Conservation (phyloP, 2,329 filamentous ascomycete genomes). For the Xylariaceae sp. region DNA sequence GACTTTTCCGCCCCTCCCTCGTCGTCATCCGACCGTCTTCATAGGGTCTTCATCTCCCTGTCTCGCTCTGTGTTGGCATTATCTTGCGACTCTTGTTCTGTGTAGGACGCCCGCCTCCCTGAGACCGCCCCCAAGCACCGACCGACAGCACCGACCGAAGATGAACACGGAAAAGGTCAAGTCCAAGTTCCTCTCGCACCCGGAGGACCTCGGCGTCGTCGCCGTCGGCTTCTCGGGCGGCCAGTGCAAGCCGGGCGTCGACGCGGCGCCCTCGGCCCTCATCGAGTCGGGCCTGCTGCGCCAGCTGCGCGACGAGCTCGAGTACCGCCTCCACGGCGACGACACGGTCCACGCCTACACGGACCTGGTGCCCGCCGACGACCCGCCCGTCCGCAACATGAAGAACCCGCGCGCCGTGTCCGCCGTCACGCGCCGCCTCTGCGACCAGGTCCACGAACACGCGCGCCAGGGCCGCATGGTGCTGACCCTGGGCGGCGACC, state of each 20-base stretch:
- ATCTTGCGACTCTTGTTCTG: too few relatives aligned
- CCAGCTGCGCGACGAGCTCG: constrained; percentile 76
- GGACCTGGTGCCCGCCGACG: constrained; percentile 60
- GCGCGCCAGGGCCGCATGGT: constrained; percentile 78
- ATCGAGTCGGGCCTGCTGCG: constrained; percentile 81
- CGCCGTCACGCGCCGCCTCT: constrained; percentile 73
- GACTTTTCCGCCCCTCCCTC: too few relatives aligned
- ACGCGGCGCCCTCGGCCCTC: constrained; percentile 80
- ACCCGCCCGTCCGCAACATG: constrained; percentile 84
- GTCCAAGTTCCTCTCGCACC: constrained; percentile 71
- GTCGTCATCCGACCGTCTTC: too few relatives aligned
- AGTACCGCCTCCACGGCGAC: constrained; percentile 83
- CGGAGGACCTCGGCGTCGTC: constrained; percentile 79
- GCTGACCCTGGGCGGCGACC: constrained; percentile 89
- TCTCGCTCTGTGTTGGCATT: too few relatives aligned
- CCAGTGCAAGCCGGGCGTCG: constrained; percentile 84
- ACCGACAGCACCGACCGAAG: too few relatives aligned
- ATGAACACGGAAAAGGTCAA: constrained; percentile 49
- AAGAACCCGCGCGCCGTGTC: constrained; percentile 86
- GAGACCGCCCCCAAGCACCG: too few relatives aligned
- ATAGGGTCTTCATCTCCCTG: too few relatives aligned
- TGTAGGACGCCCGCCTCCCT: too few relatives aligned
- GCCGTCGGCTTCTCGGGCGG: constrained; percentile 95
- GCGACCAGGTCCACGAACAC: constrained; percentile 79
- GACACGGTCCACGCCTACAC: constrained; percentile 73